Evolutionary conservation across 2,329 filamentous ascomycete species (phyloP), one percentile per base, ranked within the genome.

Genomic region (Fusarium kyushuense): DNA sequence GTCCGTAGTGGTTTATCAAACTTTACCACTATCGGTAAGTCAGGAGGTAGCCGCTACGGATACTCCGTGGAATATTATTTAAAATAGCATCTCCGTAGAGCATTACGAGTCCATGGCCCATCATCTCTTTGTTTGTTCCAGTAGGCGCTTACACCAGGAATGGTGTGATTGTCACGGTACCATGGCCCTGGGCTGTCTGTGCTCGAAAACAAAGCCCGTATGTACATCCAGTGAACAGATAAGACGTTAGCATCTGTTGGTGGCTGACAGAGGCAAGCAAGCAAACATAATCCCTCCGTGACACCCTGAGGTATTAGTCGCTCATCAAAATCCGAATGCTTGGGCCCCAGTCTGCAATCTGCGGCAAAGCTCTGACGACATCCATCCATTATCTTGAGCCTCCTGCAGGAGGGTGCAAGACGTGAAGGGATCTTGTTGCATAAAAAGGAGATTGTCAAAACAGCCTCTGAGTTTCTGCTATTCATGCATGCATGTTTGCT

Each of bases 331-430:
- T 55, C 65, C 65, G 56, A 67, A 57, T 30, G 61, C 42, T 49
- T 63, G 66, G 65, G 56, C 43, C 52, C 29, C 32, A 38, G 47
- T 49, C 47, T 27, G 46, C 46, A 49, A 23, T 49, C 32, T 49
- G 47, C 47, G 47, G 47, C 33, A 49, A 49, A 38, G 47, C 56
- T 66, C 60, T 69, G 65, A 66, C 40, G 65, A 63, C 55, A 62
- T 53, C 41, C 47, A 38, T 49, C 47, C 33, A 38, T 49, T 49
- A 49, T 45, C 27, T 58, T 47, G 61, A 64, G 38, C 43, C 53
- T 57, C 41, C 27, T 69, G 41, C 47, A 49, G 25, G 23, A 38
- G 32, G 16, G 47, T n/a, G 33, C 19, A 48, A 35, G 25, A 51
- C 43, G 33, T 41, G 53, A 61, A 60, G 43, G 32, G 43, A 42